These are phyloP conservation scores for Salix brachista DNA, from an alignment of 345 rosid species.

Conservation along the genomic window DNA sequence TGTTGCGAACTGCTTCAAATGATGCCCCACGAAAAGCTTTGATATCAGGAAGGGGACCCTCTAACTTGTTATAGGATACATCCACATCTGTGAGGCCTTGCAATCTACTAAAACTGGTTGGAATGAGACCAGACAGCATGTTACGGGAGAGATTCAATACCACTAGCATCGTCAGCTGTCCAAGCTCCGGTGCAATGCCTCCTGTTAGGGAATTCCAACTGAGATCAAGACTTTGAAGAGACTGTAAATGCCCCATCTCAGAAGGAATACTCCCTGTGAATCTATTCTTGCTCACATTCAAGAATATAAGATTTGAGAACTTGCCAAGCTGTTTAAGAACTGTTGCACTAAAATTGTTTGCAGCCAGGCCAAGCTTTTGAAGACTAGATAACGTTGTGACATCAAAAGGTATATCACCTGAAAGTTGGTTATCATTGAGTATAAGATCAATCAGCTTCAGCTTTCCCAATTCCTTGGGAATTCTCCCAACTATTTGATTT, in stretches of 20 bases:
- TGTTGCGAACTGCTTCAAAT: slow-evolving; percentile 6
- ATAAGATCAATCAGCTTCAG: not conserved
- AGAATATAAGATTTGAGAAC: not conserved
- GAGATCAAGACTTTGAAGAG: slow-evolving; percentile 10
- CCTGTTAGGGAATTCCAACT: slow-evolving; percentile 12
- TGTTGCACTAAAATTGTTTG: not conserved
- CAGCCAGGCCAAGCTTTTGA: not conserved
- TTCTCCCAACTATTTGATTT: not conserved
- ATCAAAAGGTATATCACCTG: not conserved
- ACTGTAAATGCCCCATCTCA: not conserved
- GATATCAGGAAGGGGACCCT: slow-evolving; percentile 8
- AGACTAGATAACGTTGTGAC: not conserved
- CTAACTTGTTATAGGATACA: slow-evolving; percentile 15
- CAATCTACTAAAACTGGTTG: not conserved
- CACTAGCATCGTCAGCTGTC: not conserved
- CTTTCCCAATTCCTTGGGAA: not conserved
- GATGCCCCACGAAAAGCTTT: slow-evolving; percentile 18
- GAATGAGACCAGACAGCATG: slow-evolving; percentile 10
- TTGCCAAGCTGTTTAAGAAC: not conserved
- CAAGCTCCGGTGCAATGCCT: slow-evolving; percentile 2
- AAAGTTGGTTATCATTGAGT: not conserved
- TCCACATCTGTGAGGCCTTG: slow-evolving; percentile 5
- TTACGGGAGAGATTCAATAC: slow-evolving; percentile 3
- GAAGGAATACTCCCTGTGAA: not conserved
- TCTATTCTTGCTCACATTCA: slow-evolving; percentile 1